A percentile compares a stretch with the other conserved stretches of the same genome.
Evolutionary conservation across 1,284 basidiomycete species (phyloP).

Genomic region (Sporisorium sorghi): DNA sequence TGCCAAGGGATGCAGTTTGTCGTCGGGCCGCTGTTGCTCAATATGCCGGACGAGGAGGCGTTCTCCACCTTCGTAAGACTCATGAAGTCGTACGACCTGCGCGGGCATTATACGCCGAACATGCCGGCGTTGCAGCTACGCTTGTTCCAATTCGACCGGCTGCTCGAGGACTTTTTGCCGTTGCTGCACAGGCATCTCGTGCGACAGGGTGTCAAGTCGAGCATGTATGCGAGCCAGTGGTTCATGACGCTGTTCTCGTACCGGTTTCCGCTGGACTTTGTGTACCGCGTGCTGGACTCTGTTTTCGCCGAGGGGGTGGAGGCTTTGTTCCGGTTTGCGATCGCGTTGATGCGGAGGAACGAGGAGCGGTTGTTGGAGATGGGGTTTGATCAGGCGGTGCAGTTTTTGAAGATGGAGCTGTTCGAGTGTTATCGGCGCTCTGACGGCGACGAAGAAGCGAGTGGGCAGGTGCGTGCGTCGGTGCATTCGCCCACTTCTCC

Average conservation of each 20-base stretch:
- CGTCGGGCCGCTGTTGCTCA: slow-evolving; percentile 89
- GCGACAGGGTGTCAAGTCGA: slow-evolving; percentile 87
- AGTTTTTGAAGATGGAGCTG: slow-evolving; percentile 60
- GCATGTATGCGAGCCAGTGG: slow-evolving; percentile 95
- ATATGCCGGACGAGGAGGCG: slow-evolving; percentile 78
- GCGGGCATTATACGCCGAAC: slow-evolving; percentile 95
- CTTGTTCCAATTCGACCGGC: slow-evolving; percentile 88
- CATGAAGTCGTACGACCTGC: slow-evolving; percentile 96
- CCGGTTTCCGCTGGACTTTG: slow-evolving; percentile 93
- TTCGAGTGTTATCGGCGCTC: slow-evolving; percentile 57
- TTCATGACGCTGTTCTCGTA: slow-evolving; percentile 78
- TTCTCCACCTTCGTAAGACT: slow-evolving; percentile 94
- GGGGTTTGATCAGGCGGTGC: slow-evolving; percentile 58
- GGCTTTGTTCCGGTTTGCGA: slow-evolving; percentile 93
- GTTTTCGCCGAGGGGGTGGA: slow-evolving; percentile 96
- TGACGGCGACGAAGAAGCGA: background rate
- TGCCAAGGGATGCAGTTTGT: slow-evolving; percentile 92
- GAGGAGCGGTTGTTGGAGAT: slow-evolving; percentile 74
- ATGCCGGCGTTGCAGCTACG: slow-evolving; percentile 97
- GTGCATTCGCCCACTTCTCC: background rate
- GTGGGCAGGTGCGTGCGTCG: background rate
- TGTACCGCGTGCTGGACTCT: slow-evolving; percentile 93
- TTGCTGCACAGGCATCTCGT: slow-evolving; percentile 90
- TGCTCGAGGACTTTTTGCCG: slow-evolving; percentile 90
- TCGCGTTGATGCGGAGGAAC: slow-evolving; percentile 86